Percentiles rank a stretch among this genome's conserved stretches.
phyloP scores from a whole-genome alignment of 345 rosid genomes.

The Hypericum perforatum region DNA sequence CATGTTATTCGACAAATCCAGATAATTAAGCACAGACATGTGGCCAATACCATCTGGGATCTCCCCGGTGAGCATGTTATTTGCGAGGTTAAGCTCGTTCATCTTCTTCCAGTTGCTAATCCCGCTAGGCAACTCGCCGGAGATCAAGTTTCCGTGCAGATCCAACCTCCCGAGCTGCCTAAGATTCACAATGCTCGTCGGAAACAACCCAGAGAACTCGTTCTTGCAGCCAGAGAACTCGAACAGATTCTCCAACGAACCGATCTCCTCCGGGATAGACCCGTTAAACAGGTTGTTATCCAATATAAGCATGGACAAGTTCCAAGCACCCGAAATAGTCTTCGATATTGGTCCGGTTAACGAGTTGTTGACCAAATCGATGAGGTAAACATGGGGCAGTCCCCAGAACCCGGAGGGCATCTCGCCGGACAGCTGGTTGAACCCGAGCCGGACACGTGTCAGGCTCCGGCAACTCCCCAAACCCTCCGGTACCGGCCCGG shows the following conservation, averaged over 20 bases:
- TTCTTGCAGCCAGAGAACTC: constrained; percentile 56
- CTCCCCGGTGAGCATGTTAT: constrained; percentile 46
- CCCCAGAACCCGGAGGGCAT: constrained; percentile 84
- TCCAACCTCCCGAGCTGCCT: constrained; percentile 54
- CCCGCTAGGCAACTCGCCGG: constrained; percentile 57
- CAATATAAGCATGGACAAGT: constrained; percentile 52
- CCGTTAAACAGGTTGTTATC: constrained; percentile 63
- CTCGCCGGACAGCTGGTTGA: constrained; percentile 63
- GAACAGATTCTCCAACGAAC: constrained; percentile 40
- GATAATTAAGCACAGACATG: constrained; percentile 72
- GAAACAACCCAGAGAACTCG: constrained; percentile 54
- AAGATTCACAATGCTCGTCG: constrained; percentile 51
- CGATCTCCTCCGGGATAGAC: constrained; percentile 62
- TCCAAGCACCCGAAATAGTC: constrained; percentile 50
- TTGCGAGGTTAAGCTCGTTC: constrained; percentile 67
- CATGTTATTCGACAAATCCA: constrained; percentile 65
- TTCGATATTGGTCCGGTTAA: constrained; percentile 59
- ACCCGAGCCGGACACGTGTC: constrained; percentile 58
- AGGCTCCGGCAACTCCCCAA: constrained; percentile 54
- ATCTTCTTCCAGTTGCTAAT: constrained; percentile 65
- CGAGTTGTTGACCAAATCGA: constrained; percentile 55
- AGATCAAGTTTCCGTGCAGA: constrained; percentile 56
- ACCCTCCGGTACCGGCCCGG: constrained; percentile 57
- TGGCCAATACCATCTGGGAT: constrained; percentile 63
- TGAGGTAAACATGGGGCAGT: constrained; percentile 62